Evolutionary conservation across 2,329 filamentous ascomycete species (phyloP).

Genomic region (Clarireedia homoeocarpa): DNA sequence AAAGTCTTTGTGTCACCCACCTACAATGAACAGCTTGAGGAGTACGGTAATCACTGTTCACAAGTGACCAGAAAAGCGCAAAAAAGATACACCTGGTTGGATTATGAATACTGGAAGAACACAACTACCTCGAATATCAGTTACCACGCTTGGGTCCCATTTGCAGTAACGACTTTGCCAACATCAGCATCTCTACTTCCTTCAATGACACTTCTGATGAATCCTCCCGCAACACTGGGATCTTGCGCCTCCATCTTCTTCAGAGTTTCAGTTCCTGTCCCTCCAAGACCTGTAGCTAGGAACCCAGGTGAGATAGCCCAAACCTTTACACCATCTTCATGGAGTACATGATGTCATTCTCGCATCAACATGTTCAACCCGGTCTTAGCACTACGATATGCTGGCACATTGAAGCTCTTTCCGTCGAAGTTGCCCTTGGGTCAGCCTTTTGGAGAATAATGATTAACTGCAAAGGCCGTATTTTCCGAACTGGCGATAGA

Average conservation of each 20-base stretch:
- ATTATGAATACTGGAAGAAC: too few species aligned
- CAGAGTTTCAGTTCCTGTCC: constrained; percentile 10
- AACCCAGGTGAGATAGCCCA: constrained; percentile 42
- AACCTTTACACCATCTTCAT: constrained; percentile 43
- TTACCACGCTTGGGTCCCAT: not conserved
- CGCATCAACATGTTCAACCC: constrained; percentile 43
- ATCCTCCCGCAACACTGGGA: constrained; percentile 30
- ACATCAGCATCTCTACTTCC: constrained; percentile 35
- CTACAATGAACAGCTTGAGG: too few species aligned
- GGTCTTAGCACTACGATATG: constrained; percentile 37
- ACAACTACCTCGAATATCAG: not conserved
- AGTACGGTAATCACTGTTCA: too few species aligned
- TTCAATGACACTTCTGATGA: constrained; percentile 35
- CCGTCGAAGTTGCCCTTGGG: constrained; percentile 23
- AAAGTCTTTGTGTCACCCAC: too few species aligned
- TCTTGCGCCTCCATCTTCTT: constrained; percentile 26
- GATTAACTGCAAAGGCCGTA: constrained; percentile 20
- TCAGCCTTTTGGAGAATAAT: constrained; percentile 31
- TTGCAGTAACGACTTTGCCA: constrained; percentile 30
- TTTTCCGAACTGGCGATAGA: constrained; percentile 28
- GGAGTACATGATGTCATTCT: constrained; percentile 36
- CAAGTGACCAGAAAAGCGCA: too few species aligned
- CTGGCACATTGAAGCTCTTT: constrained; percentile 18
- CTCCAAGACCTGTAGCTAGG: constrained; percentile 37
- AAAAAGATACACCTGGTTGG: too few species aligned